Evolutionary conservation across 805 yeast genomes (phyloP).

Genomic region (Cyberlindnera amylophila): DNA sequence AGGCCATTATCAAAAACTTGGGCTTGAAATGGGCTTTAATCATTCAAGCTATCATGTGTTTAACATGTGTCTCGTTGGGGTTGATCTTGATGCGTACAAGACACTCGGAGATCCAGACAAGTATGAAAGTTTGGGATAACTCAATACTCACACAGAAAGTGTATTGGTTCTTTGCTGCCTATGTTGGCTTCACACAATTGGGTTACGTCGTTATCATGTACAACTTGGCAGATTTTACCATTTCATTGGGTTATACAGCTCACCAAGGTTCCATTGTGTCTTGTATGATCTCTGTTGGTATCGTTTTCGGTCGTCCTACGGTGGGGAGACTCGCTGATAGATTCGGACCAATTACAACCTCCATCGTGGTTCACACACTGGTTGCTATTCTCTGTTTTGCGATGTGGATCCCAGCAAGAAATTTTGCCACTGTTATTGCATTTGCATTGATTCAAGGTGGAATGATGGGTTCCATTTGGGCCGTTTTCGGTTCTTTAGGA

Average conservation of each 20-base stretch:
- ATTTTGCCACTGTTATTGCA: constrained; percentile 49
- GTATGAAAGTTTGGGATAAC: constrained; percentile 38
- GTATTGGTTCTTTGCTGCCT: constrained; percentile 38
- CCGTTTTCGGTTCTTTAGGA: constrained; percentile 47
- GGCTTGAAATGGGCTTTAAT: constrained; percentile 34
- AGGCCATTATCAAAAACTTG: constrained; percentile 31
- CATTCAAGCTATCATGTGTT: constrained; percentile 36
- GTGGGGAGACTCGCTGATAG: constrained; percentile 49
- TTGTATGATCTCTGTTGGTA: constrained; percentile 59
- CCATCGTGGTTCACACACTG: constrained; percentile 34
- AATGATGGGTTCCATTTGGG: constrained; percentile 60
- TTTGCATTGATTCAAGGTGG: constrained; percentile 52
- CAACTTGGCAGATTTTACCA: constrained; percentile 56
- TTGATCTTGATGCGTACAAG: constrained; percentile 36
- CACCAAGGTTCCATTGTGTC: constrained; percentile 54
- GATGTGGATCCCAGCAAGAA: constrained; percentile 57
- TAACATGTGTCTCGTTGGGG: constrained; percentile 33
- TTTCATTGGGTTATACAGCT: constrained; percentile 53
- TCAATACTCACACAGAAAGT: constrained; percentile 38
- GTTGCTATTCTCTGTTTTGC: constrained; percentile 42
- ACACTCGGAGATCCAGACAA: constrained; percentile 33
- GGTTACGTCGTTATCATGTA: constrained; percentile 61
- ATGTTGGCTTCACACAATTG: constrained; percentile 46
- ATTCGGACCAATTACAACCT: constrained; percentile 49
- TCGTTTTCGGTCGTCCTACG: constrained; percentile 50